These are phyloP conservation scores for Cryptococcus jaspeensis DNA, from an alignment of 1,284 basidiomycete genomes.

Conservation along the genomic window DNA sequence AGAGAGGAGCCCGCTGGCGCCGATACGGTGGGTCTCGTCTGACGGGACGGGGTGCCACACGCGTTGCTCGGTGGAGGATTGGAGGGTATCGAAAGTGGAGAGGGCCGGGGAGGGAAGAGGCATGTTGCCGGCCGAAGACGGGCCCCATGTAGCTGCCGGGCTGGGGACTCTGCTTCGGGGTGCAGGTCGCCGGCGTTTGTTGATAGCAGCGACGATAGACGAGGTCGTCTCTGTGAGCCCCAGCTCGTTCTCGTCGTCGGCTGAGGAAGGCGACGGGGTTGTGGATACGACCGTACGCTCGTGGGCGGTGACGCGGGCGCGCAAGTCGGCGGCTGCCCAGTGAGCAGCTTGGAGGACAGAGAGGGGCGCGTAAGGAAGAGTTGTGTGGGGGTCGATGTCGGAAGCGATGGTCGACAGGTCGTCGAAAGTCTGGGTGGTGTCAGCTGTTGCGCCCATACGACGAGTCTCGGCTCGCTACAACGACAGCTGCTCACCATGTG, in stretches of 20 bases:
- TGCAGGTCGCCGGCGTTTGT: conserved; percentile 19
- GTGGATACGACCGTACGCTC: conserved; percentile 15
- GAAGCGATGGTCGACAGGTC: conserved; percentile 70
- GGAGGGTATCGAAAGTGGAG: conserved; percentile 1
- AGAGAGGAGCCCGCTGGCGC: conserved; percentile 62
- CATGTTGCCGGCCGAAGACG: background rate
- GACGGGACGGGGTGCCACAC: conserved; percentile 68
- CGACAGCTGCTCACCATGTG: conserved; percentile 67
- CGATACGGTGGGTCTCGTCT: conserved; percentile 76
- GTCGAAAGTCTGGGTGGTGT: conserved; percentile 61
- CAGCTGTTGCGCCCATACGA: too few species aligned
- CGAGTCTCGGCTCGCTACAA: background rate
- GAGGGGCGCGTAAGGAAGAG: conserved; percentile 67
- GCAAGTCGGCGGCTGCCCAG: conserved; percentile 58
- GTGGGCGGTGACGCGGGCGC: conserved; percentile 32
- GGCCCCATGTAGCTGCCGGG: conserved; percentile 6
- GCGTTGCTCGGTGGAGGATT: conserved; percentile 15
- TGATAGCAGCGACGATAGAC: conserved; percentile 25
- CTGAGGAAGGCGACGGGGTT: background rate
- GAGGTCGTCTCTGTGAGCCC: conserved; percentile 39
- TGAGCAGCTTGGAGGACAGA: conserved; percentile 69
- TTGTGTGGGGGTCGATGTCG: conserved; percentile 69
- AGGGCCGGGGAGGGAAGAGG: background rate
- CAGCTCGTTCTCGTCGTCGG: conserved; percentile 33
- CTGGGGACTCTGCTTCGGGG: conserved; percentile 21